These are phyloP conservation scores for Parastagonospora nodorum DNA, from an alignment of 2,329 filamentous ascomycete species.

Conservation along the genomic window DNA sequence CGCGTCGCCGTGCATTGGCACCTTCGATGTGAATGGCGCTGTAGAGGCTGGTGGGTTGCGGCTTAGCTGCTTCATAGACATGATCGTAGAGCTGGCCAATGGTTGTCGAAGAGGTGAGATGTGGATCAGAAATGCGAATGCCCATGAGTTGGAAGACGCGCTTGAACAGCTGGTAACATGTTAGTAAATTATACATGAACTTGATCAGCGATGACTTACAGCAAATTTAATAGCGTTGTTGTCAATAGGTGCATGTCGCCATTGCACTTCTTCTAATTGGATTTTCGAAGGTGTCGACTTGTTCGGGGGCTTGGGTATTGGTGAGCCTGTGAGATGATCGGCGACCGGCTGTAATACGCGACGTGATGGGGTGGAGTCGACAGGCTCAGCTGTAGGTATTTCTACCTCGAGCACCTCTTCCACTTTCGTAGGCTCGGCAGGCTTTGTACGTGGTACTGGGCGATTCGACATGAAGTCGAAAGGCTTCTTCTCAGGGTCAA, in stretches of 20 bases:
- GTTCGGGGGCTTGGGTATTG: not conserved
- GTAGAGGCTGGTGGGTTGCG: constrained; percentile 62
- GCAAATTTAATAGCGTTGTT: constrained; percentile 42
- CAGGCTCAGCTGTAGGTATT: constrained; percentile 6
- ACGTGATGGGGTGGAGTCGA: not conserved
- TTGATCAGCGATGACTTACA: constrained; percentile 25
- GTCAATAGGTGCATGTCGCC: constrained; percentile 32
- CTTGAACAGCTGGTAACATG: constrained; percentile 71
- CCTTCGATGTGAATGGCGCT: constrained; percentile 57
- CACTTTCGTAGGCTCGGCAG: constrained; percentile 36
- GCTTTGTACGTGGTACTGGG: constrained; percentile 35
- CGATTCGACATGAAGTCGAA: constrained; percentile 47
- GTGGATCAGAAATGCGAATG: constrained; percentile 72
- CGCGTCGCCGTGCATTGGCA: constrained; percentile 21
- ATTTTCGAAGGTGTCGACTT: constrained; percentile 8
- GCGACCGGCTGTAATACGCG: constrained; percentile 17
- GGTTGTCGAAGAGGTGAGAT: constrained; percentile 54
- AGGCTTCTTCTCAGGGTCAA: constrained; percentile 32
- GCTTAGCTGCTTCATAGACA: constrained; percentile 42
- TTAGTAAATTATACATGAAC: constrained; percentile 6
- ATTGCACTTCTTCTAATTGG: constrained; percentile 23
- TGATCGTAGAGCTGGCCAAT: constrained; percentile 46
- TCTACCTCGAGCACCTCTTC: constrained; percentile 41
- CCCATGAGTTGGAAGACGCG: constrained; percentile 82
- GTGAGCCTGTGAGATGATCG: not conserved